A percentile compares a stretch with the other conserved stretches of the same genome.
Evolutionary conservation across 176 grass and related monocot species (phyloP).

Genomic region (Musa troglodytarum): DNA sequence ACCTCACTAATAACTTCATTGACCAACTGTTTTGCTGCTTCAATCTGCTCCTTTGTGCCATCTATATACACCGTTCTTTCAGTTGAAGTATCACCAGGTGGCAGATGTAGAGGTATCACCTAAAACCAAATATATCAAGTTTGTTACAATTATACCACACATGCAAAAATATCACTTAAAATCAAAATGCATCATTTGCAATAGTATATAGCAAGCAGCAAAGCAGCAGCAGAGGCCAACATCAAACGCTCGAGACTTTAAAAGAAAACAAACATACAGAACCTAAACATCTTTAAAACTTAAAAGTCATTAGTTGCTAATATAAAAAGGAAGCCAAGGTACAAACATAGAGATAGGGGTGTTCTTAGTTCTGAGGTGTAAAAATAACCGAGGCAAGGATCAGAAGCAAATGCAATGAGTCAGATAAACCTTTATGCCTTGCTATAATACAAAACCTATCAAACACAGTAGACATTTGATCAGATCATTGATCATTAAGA

Average conservation of each 20-base stretch:
- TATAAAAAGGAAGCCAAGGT: too few species aligned
- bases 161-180: neutral
- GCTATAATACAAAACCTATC: neutral
- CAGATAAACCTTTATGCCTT: neutral
- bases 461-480: neutral
- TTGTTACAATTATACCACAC: neutral
- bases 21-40: slow-evolving; percentile 81
- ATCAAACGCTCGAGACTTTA: too few species aligned
- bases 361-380: neutral
- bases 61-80: slow-evolving; percentile 96
- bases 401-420: neutral
- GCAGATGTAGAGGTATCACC: slow-evolving; percentile 89
- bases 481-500: neutral
- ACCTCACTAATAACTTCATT: slow-evolving; percentile 95
- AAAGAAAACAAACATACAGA: too few species aligned
- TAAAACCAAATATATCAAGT: slow-evolving; percentile 10
- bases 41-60: slow-evolving; percentile 83
- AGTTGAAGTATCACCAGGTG: slow-evolving; percentile 64
- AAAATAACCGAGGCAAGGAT: neutral
- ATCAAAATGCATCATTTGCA: too few species aligned
- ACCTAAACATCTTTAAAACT: too few species aligned
- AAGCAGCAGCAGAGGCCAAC: neutral
- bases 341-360: neutral
- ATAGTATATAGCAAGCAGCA: neutral
- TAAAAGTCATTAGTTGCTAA: too few species aligned